Base-by-base conservation (phyloP, 805 yeast species). In the Barnettozyma salicaria region DNA sequence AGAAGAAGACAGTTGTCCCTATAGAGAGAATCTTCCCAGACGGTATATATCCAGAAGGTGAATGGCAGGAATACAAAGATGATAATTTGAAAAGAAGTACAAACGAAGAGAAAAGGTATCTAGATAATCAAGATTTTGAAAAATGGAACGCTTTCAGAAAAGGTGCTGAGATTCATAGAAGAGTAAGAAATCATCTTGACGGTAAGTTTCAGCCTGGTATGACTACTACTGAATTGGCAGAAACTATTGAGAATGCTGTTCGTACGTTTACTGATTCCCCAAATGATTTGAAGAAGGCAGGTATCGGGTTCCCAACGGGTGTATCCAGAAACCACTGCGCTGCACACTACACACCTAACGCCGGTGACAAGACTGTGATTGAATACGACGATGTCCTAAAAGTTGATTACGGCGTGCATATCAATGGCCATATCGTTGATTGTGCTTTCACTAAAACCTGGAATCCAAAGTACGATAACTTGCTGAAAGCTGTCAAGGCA, bases 251-350 rank as follows among this genome's bases (percentile, higher is more conserved):
- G 61, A 76, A 87, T 55, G 74, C 90, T 1, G 82, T 84, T 7
- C 72, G 97, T 50, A 73, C 78, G 5, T 76, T 80, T 50, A 72
- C 88, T 12, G 81, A 80, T 34, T 38, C 41, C 11, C 68, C 67
- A 36, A 58, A 60, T 22, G 81, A 78, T 50, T 70, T 77, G 29
- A 70, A 74, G 21, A 69, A 73, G 43, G 92, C 87, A 13, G 99
- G 99, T 27, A 77, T 89, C 52, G 99, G 97, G 6, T 92, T 92
- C 72, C 99, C 99, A 34, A 88, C 97, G n/a, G 99, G 99, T 41
- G 72, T 92, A 27, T 86, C 96, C 1, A 61, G 90, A 46, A 92
- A 92, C 63, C 84, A 88, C 56, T 80, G 87, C 56, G 99, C 99
- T 19, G 98, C 98, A 0, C 99, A 92, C 59, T 92, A 88, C 63